phyloP scores from a whole-genome alignment of 1,284 basidiomycete genomes.

The Cutaneotrichosporon dermatis region DNA sequence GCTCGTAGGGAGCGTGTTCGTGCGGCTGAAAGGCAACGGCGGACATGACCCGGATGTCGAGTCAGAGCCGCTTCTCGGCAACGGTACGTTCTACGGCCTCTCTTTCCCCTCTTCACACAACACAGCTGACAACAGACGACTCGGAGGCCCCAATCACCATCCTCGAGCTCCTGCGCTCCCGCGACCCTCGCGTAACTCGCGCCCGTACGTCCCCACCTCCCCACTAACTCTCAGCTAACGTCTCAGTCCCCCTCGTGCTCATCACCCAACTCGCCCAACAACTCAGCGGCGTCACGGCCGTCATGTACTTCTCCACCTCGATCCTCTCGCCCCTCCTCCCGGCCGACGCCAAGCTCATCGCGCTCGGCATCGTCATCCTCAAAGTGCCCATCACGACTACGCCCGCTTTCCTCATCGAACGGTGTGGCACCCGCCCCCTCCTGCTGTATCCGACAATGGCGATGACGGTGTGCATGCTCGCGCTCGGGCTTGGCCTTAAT shows the following conservation, averaged over 20 bases:
- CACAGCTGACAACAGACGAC: too few relatives aligned
- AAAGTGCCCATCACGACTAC: constrained; percentile 51
- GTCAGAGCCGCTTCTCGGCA: too few relatives aligned
- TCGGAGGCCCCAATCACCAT: constrained; percentile 21
- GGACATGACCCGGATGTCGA: too few relatives aligned
- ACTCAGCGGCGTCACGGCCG: constrained; percentile 40
- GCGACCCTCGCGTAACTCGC: constrained; percentile 15
- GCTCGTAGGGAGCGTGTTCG: constrained; percentile 33
- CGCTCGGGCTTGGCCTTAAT: constrained; percentile 36
- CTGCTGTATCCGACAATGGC: constrained; percentile 27
- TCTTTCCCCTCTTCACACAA: too few relatives aligned
- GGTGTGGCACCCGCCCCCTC: constrained; percentile 26
- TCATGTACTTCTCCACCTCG: constrained; percentile 48
- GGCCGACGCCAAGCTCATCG: constrained; percentile 35
- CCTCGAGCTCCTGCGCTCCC: constrained; percentile 25
- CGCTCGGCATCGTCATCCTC: constrained; percentile 39
- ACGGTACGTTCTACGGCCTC: too few relatives aligned
- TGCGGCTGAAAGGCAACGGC: constrained; percentile 1
- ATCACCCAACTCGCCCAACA: constrained; percentile 39
- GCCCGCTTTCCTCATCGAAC: constrained; percentile 49
- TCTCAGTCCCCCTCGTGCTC: constrained; percentile 33
- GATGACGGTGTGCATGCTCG: constrained; percentile 26
- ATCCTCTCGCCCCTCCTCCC: constrained; percentile 46
- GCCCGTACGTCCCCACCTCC: constrained; percentile 3
- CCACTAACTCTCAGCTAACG: neutral